These are phyloP conservation scores for Umbellularia californica DNA, from an alignment of 164 flowering plant species.

Conservation along the genomic window DNA sequence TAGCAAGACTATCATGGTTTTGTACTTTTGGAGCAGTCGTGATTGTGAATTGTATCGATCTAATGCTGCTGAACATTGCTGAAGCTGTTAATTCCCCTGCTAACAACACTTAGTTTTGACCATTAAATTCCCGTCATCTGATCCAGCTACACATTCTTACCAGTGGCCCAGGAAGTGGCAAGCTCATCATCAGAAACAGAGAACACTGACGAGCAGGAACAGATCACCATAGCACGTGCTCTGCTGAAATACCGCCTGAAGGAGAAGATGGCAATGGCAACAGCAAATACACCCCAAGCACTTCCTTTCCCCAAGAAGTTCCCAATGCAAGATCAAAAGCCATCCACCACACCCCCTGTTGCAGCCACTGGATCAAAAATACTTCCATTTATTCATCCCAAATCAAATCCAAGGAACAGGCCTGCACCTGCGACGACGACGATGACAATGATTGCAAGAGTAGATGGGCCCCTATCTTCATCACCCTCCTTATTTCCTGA, in stretches of 20 bases:
- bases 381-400: constrained; percentile 73
- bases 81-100: not conserved
- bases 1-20: not conserved
- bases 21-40: too few species aligned
- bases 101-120: not conserved
- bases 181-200: constrained; percentile 64
- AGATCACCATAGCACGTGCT: constrained; percentile 82
- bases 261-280: constrained; percentile 50
- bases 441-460: not conserved
- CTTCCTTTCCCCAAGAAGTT: constrained; percentile 57
- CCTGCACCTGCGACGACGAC: constrained; percentile 11
- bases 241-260: constrained; percentile 61
- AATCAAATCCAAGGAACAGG: constrained; percentile 40
- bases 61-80: not conserved
- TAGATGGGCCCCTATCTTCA: constrained; percentile 18
- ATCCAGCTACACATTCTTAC: not conserved
- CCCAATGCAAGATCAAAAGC: constrained; percentile 40
- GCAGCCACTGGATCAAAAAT: constrained; percentile 64
- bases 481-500: constrained; percentile 27
- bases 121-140: not conserved
- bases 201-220: constrained; percentile 81
- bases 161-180: constrained; percentile 76
- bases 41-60: too few species aligned
- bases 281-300: constrained; percentile 32
- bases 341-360: constrained; percentile 53